Conservation (phyloP, 805 yeast species). For the Saccharomyces mikatae region DNA sequence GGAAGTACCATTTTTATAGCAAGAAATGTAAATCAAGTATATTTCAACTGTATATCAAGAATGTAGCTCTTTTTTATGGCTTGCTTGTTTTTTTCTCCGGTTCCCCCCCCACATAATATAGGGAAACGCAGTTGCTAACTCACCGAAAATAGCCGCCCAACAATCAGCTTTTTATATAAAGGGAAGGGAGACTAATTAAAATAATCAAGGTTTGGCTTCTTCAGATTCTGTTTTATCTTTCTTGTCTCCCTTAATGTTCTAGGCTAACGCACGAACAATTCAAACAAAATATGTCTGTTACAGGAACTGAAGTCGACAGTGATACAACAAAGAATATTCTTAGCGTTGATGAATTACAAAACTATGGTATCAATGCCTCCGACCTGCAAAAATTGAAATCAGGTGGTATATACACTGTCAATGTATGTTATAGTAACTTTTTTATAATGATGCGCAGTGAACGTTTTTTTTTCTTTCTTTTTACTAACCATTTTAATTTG, state of each 20-base stretch:
- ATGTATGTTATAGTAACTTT: constrained; percentile 35
- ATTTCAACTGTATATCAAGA: not conserved
- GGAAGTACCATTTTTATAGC: not conserved
- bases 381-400: constrained; percentile 62
- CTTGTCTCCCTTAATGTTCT: not conserved
- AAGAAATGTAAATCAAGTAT: not conserved
- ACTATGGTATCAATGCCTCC: constrained; percentile 62
- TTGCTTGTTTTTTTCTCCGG: not conserved
- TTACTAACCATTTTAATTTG: not conserved
- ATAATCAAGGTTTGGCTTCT: not conserved
- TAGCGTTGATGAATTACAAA: constrained; percentile 45
- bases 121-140: not conserved
- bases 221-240: not conserved
- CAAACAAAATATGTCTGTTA: constrained; percentile 8
- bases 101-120: not conserved
- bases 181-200: not conserved
- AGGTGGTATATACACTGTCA: constrained; percentile 60
- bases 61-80: not conserved
- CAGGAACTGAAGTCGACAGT: constrained; percentile 11
- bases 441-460: not conserved
- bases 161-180: not conserved
- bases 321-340: constrained; percentile 25
- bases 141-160: not conserved
- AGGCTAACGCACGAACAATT: not conserved
- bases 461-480: not conserved